These are phyloP conservation scores for Fusarium drepaniforme DNA, from an alignment of 2,329 filamentous ascomycete species.

Conservation along the genomic window DNA sequence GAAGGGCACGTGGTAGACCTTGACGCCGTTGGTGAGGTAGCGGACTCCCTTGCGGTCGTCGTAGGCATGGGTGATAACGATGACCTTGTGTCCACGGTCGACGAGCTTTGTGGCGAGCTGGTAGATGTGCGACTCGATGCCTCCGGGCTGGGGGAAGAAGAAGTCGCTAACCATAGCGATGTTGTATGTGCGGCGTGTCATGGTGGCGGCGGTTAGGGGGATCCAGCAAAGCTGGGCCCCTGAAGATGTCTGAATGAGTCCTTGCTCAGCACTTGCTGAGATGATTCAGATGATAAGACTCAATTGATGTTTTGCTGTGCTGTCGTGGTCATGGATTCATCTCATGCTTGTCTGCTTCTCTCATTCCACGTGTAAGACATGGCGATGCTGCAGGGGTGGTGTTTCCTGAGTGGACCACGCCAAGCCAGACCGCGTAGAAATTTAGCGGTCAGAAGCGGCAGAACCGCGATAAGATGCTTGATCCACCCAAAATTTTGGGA, in stretches of 20 bases:
- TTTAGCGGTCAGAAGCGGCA: constrained; percentile 53
- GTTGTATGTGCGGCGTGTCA: constrained; percentile 71
- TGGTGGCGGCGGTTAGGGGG: constrained; percentile 48
- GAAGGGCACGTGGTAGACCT: constrained; percentile 98
- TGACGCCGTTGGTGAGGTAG: constrained; percentile 96
- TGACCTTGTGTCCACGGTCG: constrained; percentile 96
- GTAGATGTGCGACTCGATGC: constrained; percentile 98
- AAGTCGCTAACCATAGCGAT: constrained; percentile 98
- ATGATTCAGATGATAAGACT: background rate
- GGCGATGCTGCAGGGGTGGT: constrained; percentile 13
- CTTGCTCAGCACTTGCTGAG: constrained; percentile 21
- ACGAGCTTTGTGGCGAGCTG: constrained; percentile 96
- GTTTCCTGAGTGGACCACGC: constrained; percentile 30
- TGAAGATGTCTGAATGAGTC: background rate
- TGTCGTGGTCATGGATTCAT: constrained; percentile 11
- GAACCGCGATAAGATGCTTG: constrained; percentile 51
- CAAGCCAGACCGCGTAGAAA: constrained; percentile 33
- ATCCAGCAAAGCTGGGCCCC: constrained; percentile 29
- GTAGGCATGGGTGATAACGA: constrained; percentile 97
- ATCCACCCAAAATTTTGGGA: constrained; percentile 51
- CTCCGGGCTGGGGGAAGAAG: constrained; percentile 98
- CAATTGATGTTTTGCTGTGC: background rate
- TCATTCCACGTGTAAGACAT: constrained; percentile 37
- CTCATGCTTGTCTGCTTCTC: constrained; percentile 24
- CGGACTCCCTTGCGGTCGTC: constrained; percentile 90